Evolutionary conservation across 2,329 filamentous ascomycete genomes (phyloP).

Genomic region (Lojkania enalia): DNA sequence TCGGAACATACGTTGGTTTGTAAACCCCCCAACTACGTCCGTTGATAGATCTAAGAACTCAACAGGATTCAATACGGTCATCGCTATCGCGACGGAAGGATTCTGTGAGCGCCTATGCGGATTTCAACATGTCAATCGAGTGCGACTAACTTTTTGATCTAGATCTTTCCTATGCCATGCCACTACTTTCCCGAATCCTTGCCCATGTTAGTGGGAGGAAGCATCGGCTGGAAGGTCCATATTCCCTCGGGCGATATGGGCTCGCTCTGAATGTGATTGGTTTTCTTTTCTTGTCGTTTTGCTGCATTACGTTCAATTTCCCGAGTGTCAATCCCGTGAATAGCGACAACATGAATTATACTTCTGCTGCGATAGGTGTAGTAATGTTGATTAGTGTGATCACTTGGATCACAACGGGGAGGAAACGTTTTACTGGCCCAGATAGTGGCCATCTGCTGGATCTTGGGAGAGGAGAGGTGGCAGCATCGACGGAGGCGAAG

Average conservation of each 20-base stretch:
- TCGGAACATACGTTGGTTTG: no score
- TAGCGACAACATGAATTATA: slow-evolving; percentile 62
- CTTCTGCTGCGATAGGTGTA: slow-evolving; percentile 58
- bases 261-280: slow-evolving; percentile 55
- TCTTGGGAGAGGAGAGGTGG: slow-evolving; percentile 14
- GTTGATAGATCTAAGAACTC: no score
- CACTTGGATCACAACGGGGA: slow-evolving; percentile 58
- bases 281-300: slow-evolving; percentile 57
- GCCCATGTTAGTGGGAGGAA: slow-evolving; percentile 50
- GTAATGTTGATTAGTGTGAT: slow-evolving; percentile 55
- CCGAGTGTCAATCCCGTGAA: slow-evolving; percentile 56
- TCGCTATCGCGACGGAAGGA: slow-evolving; percentile 60
- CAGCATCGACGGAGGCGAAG: slow-evolving; percentile 10
- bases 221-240: slow-evolving; percentile 49
- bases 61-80: slow-evolving; percentile 60
- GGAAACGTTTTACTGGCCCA: slow-evolving; percentile 56
- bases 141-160: neutral
- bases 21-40: no score
- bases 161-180: slow-evolving; percentile 62
- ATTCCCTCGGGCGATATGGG: slow-evolving; percentile 51
- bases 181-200: slow-evolving; percentile 56
- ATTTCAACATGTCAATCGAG: slow-evolving; percentile 6
- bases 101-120: slow-evolving; percentile 50
- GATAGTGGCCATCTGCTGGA: slow-evolving; percentile 29
- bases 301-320: slow-evolving; percentile 61